A percentile compares a stretch with the other conserved stretches of the same genome.
phyloP scores from a whole-genome alignment of 257 asterid species.

The Anisodus acutangulus region DNA sequence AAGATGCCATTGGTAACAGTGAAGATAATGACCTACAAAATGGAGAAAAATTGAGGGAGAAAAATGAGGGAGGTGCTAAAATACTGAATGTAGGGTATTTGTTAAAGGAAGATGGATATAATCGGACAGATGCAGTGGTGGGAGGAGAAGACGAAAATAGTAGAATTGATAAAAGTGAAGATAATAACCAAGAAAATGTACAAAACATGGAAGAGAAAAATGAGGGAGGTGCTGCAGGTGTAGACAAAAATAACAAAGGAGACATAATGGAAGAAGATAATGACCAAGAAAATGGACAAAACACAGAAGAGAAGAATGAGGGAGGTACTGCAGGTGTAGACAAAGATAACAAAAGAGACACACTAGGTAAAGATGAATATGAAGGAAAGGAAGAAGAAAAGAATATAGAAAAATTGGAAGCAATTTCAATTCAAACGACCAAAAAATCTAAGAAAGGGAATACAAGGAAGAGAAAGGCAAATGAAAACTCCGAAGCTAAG shows the following conservation, averaged over 20 bases:
- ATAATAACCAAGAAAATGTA: not conserved
- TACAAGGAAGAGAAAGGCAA: not conserved
- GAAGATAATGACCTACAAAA: not conserved
- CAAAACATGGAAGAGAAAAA: not conserved
- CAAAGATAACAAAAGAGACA: constrained; percentile 42
- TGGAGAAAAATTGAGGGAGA: constrained; percentile 12
- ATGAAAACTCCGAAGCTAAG: not conserved
- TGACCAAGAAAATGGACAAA: not conserved
- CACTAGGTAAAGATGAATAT: constrained; percentile 36
- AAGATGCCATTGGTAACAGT: constrained; percentile 33
- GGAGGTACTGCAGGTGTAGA: constrained; percentile 14
- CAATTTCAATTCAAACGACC: constrained; percentile 29
- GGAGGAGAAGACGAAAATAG: constrained; percentile 17
- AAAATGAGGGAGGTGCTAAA: not conserved
- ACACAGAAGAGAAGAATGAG: not conserved
- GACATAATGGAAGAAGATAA: constrained; percentile 32
- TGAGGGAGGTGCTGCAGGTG: constrained; percentile 20
- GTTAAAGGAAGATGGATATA: constrained; percentile 19
- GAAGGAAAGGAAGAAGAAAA: constrained; percentile 32
- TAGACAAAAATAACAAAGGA: constrained; percentile 39
- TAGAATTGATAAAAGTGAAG: constrained; percentile 40
- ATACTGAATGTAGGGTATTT: constrained; percentile 8
- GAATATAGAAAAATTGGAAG: constrained; percentile 44
- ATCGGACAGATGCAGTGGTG: constrained; percentile 18
- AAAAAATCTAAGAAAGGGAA: not conserved